phyloP scores from a whole-genome alignment of 352 stramenopile species.

The Phytophthora capsici region DNA sequence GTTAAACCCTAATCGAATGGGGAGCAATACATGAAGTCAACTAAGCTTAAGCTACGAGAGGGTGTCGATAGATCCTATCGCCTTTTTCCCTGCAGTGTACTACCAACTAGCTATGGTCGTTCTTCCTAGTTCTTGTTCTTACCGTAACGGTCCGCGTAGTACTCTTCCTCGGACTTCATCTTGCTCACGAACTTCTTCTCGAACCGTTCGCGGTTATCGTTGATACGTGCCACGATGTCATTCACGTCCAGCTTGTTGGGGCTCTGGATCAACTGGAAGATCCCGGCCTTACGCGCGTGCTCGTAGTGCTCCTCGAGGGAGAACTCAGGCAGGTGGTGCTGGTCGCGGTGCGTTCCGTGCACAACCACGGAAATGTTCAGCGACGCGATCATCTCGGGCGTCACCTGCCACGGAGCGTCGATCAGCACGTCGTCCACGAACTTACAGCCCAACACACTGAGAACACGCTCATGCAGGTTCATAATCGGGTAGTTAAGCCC shows the following conservation, averaged over 20 bases:
- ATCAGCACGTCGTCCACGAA: constrained; percentile 99
- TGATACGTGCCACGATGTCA: constrained; percentile 90
- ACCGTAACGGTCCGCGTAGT: constrained; percentile 91
- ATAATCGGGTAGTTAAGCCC: constrained; percentile 97
- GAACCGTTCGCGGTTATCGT: constrained; percentile 89
- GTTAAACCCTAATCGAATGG: constrained; percentile 5
- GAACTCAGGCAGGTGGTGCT: constrained; percentile 60
- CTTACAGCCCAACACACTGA: constrained; percentile 96
- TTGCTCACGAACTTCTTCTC: constrained; percentile 94
- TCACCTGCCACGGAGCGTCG: constrained; percentile 95
- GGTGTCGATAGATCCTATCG: background rate
- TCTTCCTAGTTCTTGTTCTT: constrained; percentile 59
- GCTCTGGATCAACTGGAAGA: constrained; percentile 84
- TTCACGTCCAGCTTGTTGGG: constrained; percentile 82
- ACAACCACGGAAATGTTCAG: constrained; percentile 87
- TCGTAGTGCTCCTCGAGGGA: constrained; percentile 86
- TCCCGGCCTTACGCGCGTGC: constrained; percentile 75
- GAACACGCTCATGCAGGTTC: constrained; percentile 98
- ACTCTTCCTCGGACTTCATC: constrained; percentile 93
- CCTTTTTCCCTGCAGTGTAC: background rate
- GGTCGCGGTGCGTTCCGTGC: constrained; percentile 87
- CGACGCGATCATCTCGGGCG: constrained; percentile 96
- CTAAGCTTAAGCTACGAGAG: constrained; percentile 9
- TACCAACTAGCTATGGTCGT: constrained; percentile 2
- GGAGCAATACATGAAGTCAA: constrained; percentile 23